Conservation (phyloP, 2,329 filamentous ascomycete species). For the Aureobasidium musti region DNA sequence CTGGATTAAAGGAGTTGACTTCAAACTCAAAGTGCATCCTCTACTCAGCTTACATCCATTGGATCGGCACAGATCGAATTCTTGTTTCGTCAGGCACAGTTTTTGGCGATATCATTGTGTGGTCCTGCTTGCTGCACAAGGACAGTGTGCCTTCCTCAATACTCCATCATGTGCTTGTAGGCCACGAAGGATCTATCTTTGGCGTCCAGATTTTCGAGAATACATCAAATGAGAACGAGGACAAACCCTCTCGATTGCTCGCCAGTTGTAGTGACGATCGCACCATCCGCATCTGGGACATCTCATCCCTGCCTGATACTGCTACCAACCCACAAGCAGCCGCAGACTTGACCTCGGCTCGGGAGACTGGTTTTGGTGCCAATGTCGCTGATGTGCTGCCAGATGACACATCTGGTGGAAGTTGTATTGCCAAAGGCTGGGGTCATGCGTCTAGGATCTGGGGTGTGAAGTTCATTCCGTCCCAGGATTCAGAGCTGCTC, state of each 20-base stretch:
- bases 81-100: conserved; percentile 87
- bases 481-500: conserved; percentile 5
- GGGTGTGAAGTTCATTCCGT: conserved; percentile 68
- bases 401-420: conserved; percentile 41
- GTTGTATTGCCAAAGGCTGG: conserved; percentile 71
- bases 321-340: conserved; percentile 38
- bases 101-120: conserved; percentile 90
- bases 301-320: conserved; percentile 57
- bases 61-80: conserved; percentile 60
- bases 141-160: conserved; percentile 38
- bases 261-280: conserved; percentile 94
- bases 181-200: conserved; percentile 92
- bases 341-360: conserved; percentile 36
- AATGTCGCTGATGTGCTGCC: conserved; percentile 25
- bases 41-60: conserved; percentile 76
- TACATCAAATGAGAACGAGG: conserved; percentile 45
- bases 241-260: conserved; percentile 61
- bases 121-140: conserved; percentile 62
- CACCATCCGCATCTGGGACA: conserved; percentile 84
- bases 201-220: conserved; percentile 75
- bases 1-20: conserved; percentile 48
- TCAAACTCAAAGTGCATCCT: conserved; percentile 73
- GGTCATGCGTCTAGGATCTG: conserved; percentile 89
- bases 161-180: conserved; percentile 60
- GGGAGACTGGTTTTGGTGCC: conserved; percentile 50